phyloP scores from a whole-genome alignment of 495 filamentous ascomycete species.

The Aspergillus mulundensis region DNA sequence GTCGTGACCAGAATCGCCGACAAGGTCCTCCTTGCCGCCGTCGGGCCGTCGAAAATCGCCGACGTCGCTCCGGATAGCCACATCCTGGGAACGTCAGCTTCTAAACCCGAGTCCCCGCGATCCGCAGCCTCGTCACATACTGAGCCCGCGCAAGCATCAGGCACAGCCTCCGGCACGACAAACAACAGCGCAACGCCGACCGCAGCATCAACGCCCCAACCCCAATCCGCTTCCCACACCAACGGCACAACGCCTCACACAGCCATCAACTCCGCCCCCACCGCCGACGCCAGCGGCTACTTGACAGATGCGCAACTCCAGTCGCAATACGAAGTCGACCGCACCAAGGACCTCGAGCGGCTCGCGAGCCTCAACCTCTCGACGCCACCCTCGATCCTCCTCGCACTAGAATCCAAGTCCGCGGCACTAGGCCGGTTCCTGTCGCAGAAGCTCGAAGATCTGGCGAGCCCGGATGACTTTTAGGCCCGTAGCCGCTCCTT shows the following conservation, averaged over 20 bases:
- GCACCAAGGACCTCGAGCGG: slow-evolving; percentile 37
- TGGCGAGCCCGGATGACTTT: slow-evolving; percentile 46
- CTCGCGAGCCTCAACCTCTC: slow-evolving; percentile 42
- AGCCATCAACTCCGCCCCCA: background rate
- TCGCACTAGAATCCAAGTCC: slow-evolving; percentile 46
- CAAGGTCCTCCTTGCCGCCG: slow-evolving; percentile 43
- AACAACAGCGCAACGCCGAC: too few species aligned
- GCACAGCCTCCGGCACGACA: background rate
- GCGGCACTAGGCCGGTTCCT: slow-evolving; percentile 42
- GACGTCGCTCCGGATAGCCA: slow-evolving; percentile 2
- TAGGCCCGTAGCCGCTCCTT: slow-evolving; percentile 19
- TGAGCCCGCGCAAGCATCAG: background rate
- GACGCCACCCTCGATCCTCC: slow-evolving; percentile 36
- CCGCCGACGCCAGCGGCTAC: slow-evolving; percentile 8
- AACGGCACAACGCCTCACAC: background rate
- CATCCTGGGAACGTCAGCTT: background rate
- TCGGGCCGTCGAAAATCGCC: slow-evolving; percentile 36
- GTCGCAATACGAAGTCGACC: slow-evolving; percentile 41
- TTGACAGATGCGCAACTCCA: slow-evolving; percentile 29
- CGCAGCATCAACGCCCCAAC: background rate
- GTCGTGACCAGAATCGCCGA: slow-evolving; percentile 45
- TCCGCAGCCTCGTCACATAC: background rate
- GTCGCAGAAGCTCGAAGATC: slow-evolving; percentile 38
- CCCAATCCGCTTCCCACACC: background rate
- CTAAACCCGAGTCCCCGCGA: slow-evolving; percentile 12